Conservation (phyloP, 2,329 filamentous ascomycete species). For the Xylaria sp. region DNA sequence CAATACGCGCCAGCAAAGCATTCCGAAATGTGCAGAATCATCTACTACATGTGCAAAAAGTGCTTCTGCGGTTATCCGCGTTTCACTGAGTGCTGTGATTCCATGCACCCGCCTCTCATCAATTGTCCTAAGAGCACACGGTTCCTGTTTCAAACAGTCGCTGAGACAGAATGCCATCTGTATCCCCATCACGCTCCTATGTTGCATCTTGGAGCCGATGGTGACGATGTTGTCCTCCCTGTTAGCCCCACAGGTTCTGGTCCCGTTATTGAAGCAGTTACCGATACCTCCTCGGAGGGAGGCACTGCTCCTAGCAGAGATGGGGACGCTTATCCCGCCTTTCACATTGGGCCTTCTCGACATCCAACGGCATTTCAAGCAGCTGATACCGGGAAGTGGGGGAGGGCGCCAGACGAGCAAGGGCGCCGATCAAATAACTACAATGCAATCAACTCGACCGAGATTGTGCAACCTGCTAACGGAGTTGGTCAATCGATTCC, state of each 20-base stretch:
- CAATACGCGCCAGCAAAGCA: no score
- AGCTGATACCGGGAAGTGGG: background rate
- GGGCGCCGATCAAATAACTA: no score
- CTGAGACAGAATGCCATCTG: conserved; percentile 26
- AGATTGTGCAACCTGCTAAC: background rate
- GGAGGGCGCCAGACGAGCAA: background rate
- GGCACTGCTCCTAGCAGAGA: background rate
- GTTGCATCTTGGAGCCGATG: conserved; percentile 1
- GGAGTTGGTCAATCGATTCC: background rate
- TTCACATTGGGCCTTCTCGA: background rate
- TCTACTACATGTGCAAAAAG: conserved; percentile 35
- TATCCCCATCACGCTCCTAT: conserved; percentile 25
- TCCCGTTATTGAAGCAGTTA: background rate
- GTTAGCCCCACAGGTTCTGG: background rate
- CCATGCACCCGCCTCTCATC: conserved; percentile 29
- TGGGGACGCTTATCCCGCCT: background rate
- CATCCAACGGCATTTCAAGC: no score
- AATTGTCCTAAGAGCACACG: conserved; percentile 27
- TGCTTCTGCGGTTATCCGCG: conserved; percentile 35
- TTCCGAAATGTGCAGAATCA: conserved; percentile 31
- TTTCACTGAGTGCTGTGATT: conserved; percentile 19
- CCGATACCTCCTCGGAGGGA: background rate
- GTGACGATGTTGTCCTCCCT: background rate
- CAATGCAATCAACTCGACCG: background rate
- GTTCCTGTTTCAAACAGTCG: conserved; percentile 27